These are phyloP conservation scores for Mrakia blollopis DNA, from an alignment of 768 basidiomycete genomes.

Conservation along the genomic window DNA sequence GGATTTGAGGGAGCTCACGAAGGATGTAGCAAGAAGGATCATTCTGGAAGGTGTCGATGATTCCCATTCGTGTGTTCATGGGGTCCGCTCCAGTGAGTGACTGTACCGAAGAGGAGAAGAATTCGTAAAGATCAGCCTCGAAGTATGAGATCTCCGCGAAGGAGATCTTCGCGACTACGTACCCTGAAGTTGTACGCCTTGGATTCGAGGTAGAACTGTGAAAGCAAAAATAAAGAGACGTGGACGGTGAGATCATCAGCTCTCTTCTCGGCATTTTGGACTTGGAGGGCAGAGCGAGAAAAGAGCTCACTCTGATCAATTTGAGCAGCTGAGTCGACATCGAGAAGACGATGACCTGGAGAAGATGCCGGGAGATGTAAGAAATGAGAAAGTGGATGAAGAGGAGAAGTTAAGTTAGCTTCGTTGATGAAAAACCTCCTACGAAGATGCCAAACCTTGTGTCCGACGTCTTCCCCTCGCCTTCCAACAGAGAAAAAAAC, in stretches of 20 bases:
- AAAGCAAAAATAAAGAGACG: too few species aligned
- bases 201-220: too few species aligned
- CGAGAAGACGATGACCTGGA: slow-evolving; percentile 85
- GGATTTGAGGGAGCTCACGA: not conserved
- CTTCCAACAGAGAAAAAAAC: too few species aligned
- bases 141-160: not conserved
- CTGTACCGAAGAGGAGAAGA: not conserved
- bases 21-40: slow-evolving; percentile 59
- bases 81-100: not conserved
- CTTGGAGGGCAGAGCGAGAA: too few species aligned
- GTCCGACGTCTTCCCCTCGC: too few species aligned
- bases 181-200: not conserved
- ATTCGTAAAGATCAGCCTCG: not conserved
- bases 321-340: slow-evolving; percentile 85
- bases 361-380: too few species aligned
- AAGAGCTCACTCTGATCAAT: not conserved
- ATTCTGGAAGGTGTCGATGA: slow-evolving; percentile 76
- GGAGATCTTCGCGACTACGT: not conserved
- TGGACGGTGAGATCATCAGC: too few species aligned
- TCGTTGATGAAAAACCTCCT: too few species aligned
- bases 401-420: too few species aligned
- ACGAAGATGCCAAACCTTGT: too few species aligned
- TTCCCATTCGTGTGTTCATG: slow-evolving; percentile 61
- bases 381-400: too few species aligned
- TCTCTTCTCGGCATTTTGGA: too few species aligned